phyloP scores from a whole-genome alignment of 306 rosid genomes.

The Rubus idaeus region DNA sequence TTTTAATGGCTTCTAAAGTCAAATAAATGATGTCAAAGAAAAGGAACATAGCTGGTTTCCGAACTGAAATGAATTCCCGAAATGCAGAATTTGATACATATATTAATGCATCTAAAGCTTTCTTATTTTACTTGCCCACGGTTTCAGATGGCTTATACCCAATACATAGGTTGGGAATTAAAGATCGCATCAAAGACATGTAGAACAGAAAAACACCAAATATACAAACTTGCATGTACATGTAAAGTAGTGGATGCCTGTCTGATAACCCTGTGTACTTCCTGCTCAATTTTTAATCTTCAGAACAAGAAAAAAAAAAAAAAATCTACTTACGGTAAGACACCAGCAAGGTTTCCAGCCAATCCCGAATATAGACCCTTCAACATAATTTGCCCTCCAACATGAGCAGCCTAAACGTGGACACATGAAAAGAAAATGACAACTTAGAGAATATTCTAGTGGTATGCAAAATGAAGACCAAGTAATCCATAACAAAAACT shows the following conservation, averaged over 20 bases:
- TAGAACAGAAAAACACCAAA: background rate
- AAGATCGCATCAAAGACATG: too few relatives aligned
- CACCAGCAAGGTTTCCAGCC: slow-evolving; percentile 44
- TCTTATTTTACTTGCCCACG: background rate
- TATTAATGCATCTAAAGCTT: background rate
- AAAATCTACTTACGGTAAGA: slow-evolving; percentile 42
- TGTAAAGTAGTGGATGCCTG: background rate
- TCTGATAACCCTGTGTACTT: background rate
- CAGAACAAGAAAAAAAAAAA: background rate
- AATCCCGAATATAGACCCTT: slow-evolving; percentile 45
- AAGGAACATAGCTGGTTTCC: background rate
- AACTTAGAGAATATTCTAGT: background rate
- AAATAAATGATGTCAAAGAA: background rate
- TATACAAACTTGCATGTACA: background rate
- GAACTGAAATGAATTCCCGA: background rate
- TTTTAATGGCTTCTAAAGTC: background rate
- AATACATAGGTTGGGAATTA: too few relatives aligned
- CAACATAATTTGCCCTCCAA: slow-evolving; percentile 33
- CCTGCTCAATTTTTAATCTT: background rate
- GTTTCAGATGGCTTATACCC: too few relatives aligned
- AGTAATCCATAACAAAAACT: background rate
- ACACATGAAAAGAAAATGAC: slow-evolving; percentile 7
- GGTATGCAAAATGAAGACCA: background rate
- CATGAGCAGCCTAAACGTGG: slow-evolving; percentile 31
- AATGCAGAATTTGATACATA: background rate